Conservation (phyloP, 768 basidiomycete species). For the Tricholoma sp. region DNA sequence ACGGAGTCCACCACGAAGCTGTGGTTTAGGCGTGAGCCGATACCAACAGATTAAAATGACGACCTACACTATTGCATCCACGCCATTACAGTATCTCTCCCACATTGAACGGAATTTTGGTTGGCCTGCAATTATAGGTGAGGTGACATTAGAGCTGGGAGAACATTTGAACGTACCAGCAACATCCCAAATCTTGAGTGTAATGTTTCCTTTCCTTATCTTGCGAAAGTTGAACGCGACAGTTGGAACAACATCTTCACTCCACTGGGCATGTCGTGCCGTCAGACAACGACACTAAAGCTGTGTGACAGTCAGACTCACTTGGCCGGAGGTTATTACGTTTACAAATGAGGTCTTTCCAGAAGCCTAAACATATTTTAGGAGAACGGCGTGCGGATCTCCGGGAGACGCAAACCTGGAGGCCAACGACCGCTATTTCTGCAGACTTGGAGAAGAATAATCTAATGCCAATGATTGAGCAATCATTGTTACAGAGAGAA, state of each 20-base stretch:
- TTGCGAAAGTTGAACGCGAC: constrained; percentile 91
- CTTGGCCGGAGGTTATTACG: constrained; percentile 83
- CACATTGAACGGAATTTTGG: constrained; percentile 94
- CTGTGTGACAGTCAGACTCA: constrained; percentile 20
- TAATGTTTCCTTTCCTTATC: constrained; percentile 84
- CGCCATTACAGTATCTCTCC: constrained; percentile 91
- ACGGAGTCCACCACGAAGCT: constrained; percentile 93
- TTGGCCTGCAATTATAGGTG: constrained; percentile 51
- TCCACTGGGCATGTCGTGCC: constrained; percentile 58
- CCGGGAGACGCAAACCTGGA: constrained; percentile 52
- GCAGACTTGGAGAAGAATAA: constrained; percentile 85
- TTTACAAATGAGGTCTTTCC: constrained; percentile 96
- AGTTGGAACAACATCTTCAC: constrained; percentile 94
- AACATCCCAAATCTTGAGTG: constrained; percentile 93
- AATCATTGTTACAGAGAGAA: not conserved
- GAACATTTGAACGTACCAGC: constrained; percentile 51
- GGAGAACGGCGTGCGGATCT: not conserved
- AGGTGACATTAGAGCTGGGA: constrained; percentile 8
- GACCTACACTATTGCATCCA: constrained; percentile 85
- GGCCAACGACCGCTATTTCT: constrained; percentile 87
- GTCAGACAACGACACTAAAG: not conserved
- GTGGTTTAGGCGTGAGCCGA: not conserved
- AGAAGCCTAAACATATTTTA: constrained; percentile 55
- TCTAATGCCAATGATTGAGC: constrained; percentile 28
- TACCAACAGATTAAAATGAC: not conserved